These are phyloP conservation scores for Botrytis sinoallii DNA, from an alignment of 2,329 filamentous ascomycete species.

Conservation along the genomic window DNA sequence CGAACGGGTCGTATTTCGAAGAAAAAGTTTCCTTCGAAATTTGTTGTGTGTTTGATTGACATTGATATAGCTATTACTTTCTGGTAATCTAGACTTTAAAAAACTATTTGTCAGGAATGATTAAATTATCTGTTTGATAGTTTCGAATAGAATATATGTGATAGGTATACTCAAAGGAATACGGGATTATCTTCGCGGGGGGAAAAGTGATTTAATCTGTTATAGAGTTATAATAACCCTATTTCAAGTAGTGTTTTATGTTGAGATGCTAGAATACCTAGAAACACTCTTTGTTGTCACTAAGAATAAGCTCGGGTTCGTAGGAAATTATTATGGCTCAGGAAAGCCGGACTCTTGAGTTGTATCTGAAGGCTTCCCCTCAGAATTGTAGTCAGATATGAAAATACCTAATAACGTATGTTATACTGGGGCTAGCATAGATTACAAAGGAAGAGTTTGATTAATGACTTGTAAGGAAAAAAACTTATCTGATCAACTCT, in stretches of 20 bases:
- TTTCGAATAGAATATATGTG: not conserved
- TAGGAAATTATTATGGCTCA: not conserved
- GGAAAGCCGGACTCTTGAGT: not conserved
- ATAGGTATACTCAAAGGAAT: not conserved
- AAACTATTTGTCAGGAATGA: not conserved
- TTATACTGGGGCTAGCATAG: not conserved
- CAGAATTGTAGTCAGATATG: not conserved
- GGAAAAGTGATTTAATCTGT: not conserved
- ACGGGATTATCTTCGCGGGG: fast-evolving
- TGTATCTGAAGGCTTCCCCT: not conserved
- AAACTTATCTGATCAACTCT: not conserved
- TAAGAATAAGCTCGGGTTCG: not conserved
- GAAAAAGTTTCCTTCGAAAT: too few species aligned
- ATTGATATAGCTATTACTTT: not conserved
- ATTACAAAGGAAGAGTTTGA: not conserved
- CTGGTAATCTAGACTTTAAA: not conserved
- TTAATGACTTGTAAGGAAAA: not conserved
- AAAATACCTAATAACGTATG: not conserved
- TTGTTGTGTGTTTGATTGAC: too few species aligned
- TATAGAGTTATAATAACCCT: not conserved
- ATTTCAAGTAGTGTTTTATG: not conserved
- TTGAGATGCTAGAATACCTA: fast-evolving
- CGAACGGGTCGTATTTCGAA: too few species aligned
- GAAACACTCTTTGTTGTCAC: not conserved
- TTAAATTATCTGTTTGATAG: not conserved